phyloP scores from a whole-genome alignment of 2,329 filamentous ascomycete species.

The Diaporthe ilicicola region DNA sequence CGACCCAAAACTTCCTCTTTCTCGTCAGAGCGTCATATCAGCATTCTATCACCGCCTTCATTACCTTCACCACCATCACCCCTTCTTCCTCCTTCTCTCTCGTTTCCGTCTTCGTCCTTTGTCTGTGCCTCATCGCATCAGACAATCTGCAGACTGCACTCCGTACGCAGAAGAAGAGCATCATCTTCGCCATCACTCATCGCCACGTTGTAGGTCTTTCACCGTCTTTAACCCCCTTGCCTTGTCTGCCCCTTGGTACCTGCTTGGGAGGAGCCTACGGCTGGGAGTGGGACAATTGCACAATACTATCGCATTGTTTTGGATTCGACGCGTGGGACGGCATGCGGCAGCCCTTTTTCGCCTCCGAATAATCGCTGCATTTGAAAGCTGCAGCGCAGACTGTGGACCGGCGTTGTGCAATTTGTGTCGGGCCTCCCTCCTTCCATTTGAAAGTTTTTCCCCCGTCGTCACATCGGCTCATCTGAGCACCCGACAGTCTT shows the following conservation, averaged over 20 bases:
- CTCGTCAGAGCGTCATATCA: constrained; percentile 29
- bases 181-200: neutral
- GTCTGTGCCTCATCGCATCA: constrained; percentile 14
- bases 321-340: constrained; percentile 18
- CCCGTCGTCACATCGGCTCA: constrained; percentile 9
- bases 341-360: neutral
- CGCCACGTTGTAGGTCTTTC: neutral
- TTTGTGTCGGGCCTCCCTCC: neutral
- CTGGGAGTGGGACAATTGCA: constrained; percentile 1
- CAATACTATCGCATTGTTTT: constrained; percentile 21
- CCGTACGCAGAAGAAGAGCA: neutral
- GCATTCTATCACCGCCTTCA: constrained; percentile 18
- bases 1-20: constrained; percentile 28
- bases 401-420: constrained; percentile 1
- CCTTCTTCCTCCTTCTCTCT: neutral
- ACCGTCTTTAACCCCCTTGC: neutral
- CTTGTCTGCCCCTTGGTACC: neutral
- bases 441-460: constrained; percentile 14
- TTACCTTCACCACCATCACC: constrained; percentile 5
- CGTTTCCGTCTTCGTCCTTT: neutral
- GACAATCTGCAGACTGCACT: neutral
- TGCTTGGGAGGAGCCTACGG: neutral
- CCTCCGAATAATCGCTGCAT: neutral
- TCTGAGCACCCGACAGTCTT: constrained; percentile 14
- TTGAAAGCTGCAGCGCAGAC: neutral